These are phyloP conservation scores for Floccularia luteovirens DNA, from an alignment of 768 basidiomycete genomes.

Conservation along the genomic window DNA sequence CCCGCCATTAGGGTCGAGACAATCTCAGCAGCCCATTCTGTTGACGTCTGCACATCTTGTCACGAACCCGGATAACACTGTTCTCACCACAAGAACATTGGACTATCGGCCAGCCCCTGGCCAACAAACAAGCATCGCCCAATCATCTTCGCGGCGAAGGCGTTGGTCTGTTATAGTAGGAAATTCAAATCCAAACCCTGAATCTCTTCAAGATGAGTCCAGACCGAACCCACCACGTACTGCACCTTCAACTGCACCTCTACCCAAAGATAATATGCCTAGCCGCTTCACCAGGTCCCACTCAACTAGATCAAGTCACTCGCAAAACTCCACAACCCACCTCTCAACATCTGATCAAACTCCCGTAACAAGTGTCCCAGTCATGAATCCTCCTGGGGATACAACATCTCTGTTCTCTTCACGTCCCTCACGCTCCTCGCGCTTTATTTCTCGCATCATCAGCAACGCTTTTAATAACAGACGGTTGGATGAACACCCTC, in stretches of 20 bases:
- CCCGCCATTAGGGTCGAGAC: conserved; percentile 62
- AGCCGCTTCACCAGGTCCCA: conserved; percentile 27
- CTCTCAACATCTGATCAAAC: conserved; percentile 7
- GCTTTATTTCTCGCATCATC: conserved; percentile 68
- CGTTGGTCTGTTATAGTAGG: conserved; percentile 69
- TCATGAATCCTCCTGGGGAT: conserved; percentile 11
- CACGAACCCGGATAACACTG: conserved; percentile 33
- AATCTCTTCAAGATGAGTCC: too few species aligned
- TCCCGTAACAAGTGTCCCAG: conserved; percentile 10
- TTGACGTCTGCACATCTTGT: conserved; percentile 36
- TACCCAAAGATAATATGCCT: conserved; percentile 16
- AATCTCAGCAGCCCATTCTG: conserved; percentile 62
- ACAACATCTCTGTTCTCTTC: conserved; percentile 20
- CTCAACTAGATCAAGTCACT: conserved; percentile 30
- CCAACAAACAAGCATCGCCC: conserved; percentile 20
- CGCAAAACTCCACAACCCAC: conserved; percentile 19
- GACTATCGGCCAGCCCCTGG: conserved; percentile 27
- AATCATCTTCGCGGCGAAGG: conserved; percentile 40
- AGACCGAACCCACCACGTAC: conserved; percentile 15
- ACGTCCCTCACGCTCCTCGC: conserved; percentile 38
- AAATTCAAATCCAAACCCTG: background rate
- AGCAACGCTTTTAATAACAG: conserved; percentile 54
- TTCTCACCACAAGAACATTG: conserved; percentile 37
- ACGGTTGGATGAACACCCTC: conserved; percentile 48
- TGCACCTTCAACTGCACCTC: conserved; percentile 16